phyloP scores from a whole-genome alignment of 2,329 filamentous ascomycete genomes.

The Chaetomium sp. region DNA sequence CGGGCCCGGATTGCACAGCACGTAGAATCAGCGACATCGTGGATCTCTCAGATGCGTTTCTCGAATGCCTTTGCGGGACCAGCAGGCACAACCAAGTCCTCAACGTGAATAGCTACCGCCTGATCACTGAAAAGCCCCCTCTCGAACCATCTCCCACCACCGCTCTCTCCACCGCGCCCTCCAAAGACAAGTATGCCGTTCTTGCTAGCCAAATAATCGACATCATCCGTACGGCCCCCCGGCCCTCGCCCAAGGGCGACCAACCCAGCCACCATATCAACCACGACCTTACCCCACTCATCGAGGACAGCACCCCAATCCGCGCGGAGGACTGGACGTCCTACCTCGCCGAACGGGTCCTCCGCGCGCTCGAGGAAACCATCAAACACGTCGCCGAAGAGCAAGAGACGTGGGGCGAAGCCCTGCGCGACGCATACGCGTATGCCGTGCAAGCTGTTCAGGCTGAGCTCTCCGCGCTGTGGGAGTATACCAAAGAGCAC shows the following conservation, averaged over 20 bases:
- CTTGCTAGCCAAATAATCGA: constrained; percentile 4
- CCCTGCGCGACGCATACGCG: constrained; percentile 11
- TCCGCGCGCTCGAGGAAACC: constrained; percentile 25
- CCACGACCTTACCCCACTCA: constrained; percentile 1
- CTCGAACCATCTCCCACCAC: neutral
- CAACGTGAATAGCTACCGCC: neutral
- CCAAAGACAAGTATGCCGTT: neutral
- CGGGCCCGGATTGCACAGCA: neutral
- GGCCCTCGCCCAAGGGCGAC: neutral
- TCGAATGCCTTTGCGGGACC: constrained; percentile 13
- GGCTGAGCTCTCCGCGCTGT: constrained; percentile 5
- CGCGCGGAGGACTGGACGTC: constrained; percentile 27
- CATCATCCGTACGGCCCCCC: constrained; percentile 1
- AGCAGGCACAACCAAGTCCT: neutral
- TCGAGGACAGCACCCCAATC: constrained; percentile 18
- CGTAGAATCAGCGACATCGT: neutral
- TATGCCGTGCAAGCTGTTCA: neutral
- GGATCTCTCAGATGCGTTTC: constrained; percentile 3
- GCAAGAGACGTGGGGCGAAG: constrained; percentile 15
- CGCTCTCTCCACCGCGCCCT: neutral
- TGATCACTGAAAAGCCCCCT: constrained; percentile 10
- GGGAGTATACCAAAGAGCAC: constrained; percentile 11
- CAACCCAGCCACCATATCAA: neutral
- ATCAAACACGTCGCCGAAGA: constrained; percentile 15
- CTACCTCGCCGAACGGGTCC: constrained; percentile 25